These are phyloP conservation scores for Fusarium sp. DNA, from an alignment of 2,329 filamentous ascomycete species.

Conservation along the genomic window DNA sequence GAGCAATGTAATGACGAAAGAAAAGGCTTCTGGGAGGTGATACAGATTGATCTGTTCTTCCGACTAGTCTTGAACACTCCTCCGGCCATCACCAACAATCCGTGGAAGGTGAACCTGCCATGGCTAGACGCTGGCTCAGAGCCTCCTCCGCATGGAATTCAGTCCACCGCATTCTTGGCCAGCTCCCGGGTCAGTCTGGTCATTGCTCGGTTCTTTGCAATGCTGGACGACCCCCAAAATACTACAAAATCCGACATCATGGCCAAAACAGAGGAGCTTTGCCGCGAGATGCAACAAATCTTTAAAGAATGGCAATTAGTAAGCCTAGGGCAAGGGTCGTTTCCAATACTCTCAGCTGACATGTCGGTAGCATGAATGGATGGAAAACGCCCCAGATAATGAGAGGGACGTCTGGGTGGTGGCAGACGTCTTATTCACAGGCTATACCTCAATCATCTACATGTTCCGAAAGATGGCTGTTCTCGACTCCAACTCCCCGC, in stretches of 20 bases:
- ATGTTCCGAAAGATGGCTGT: conserved; percentile 53
- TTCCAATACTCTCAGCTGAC: neutral
- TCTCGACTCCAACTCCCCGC: conserved; percentile 47
- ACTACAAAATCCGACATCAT: conserved; percentile 42
- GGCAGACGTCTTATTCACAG: conserved; percentile 49
- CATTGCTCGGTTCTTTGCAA: conserved; percentile 50
- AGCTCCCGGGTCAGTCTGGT: conserved; percentile 50
- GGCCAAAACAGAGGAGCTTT: conserved; percentile 48
- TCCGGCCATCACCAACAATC: conserved; percentile 46
- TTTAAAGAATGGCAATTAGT: conserved; percentile 51
- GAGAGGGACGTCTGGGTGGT: conserved; percentile 49
- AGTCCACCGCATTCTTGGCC: conserved; percentile 47
- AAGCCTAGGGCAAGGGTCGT: neutral
- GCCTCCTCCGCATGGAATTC: conserved; percentile 40
- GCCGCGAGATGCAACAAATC: conserved; percentile 47
- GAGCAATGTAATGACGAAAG: conserved; percentile 45
- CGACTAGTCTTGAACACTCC: conserved; percentile 52
- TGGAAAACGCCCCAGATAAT: conserved; percentile 34
- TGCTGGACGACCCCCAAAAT: conserved; percentile 45
- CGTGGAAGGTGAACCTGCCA: conserved; percentile 53
- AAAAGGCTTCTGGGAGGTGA: conserved; percentile 53
- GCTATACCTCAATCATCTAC: conserved; percentile 53
- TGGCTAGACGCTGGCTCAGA: conserved; percentile 48
- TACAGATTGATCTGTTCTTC: conserved; percentile 53
- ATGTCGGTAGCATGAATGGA: conserved; percentile 42